phyloP scores from a whole-genome alignment of 225 moss, liverwort and hornwort genomes.

The Sphagnum contortum region DNA sequence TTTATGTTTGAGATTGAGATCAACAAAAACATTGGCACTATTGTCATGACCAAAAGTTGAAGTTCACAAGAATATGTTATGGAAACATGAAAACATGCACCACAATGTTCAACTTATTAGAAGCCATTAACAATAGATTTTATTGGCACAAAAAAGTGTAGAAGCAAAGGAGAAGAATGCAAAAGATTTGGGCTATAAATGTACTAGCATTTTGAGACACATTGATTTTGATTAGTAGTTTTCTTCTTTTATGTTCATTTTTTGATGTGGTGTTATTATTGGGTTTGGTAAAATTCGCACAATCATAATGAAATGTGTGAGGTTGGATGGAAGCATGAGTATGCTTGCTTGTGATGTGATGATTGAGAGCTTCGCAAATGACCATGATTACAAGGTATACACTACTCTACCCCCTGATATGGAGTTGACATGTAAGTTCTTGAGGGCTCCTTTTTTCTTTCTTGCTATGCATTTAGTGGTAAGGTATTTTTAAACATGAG shows the following conservation, averaged over 20 bases:
- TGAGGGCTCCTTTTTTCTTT: too few species aligned
- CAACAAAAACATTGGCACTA: too few species aligned
- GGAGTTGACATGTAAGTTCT: too few species aligned
- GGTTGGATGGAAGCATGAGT: constrained; percentile 59
- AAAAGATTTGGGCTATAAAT: constrained; percentile 21
- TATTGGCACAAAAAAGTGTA: constrained; percentile 10
- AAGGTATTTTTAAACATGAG: too few species aligned
- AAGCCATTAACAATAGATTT: constrained; percentile 46
- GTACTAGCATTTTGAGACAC: constrained; percentile 34
- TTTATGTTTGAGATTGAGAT: too few species aligned
- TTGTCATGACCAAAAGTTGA: too few species aligned
- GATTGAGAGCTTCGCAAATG: constrained; percentile 48
- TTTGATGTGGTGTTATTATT: neutral
- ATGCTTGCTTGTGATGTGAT: constrained; percentile 46
- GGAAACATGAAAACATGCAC: constrained; percentile 7
- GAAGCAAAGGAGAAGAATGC: constrained; percentile 7
- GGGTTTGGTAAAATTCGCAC: neutral
- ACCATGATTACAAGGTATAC: constrained; percentile 38
- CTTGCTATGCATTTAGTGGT: too few species aligned
- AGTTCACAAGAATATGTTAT: constrained; percentile 30
- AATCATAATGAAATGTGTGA: constrained; percentile 42
- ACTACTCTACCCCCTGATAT: neutral
- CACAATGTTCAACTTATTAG: constrained; percentile 42
- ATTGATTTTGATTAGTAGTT: constrained; percentile 33
- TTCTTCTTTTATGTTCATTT: neutral